phyloP scores from a whole-genome alignment of 1,139 yeast species.

The Meyerozyma carpophila region DNA sequence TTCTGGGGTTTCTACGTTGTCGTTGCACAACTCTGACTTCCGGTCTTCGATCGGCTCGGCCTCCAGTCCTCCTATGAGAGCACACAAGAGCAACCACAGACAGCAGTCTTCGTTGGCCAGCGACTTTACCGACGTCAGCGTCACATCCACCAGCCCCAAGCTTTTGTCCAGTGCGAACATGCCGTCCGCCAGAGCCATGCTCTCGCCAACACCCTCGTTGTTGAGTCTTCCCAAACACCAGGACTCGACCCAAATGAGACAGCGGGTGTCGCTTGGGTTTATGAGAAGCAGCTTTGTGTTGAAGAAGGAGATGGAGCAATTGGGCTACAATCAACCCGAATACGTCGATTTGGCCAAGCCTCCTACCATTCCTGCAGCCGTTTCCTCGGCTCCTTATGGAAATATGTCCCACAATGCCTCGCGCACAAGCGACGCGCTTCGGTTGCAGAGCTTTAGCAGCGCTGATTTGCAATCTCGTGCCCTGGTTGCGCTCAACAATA shows the following conservation, averaged over 20 bases:
- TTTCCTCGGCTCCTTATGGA: not conserved
- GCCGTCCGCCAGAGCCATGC: slow-evolving; percentile 2
- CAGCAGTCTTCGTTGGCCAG: slow-evolving; percentile 10
- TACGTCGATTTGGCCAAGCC: slow-evolving; percentile 22
- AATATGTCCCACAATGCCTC: not conserved
- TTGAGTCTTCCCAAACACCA: slow-evolving; percentile 7
- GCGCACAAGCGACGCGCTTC: not conserved
- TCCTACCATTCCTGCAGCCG: slow-evolving; percentile 24
- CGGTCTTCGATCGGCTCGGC: slow-evolving; percentile 17
- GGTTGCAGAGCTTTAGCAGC: not conserved
- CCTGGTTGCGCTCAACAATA: not conserved
- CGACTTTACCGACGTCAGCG: slow-evolving; percentile 10
- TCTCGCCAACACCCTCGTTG: slow-evolving; percentile 10
- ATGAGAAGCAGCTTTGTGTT: slow-evolving; percentile 36
- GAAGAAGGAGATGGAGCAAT: slow-evolving; percentile 26
- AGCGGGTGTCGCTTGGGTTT: slow-evolving; percentile 33
- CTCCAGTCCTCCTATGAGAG: slow-evolving; percentile 4
- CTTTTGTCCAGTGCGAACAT: slow-evolving; percentile 6
- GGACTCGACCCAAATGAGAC: slow-evolving; percentile 8
- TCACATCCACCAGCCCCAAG: slow-evolving; percentile 2
- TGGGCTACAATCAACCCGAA: slow-evolving; percentile 29
- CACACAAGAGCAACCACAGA: slow-evolving; percentile 4
- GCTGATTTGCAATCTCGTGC: not conserved
- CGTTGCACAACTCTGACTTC: slow-evolving; percentile 38
- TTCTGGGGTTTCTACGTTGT: slow-evolving; percentile 34